Percentiles rank a stretch among this genome's conserved stretches.
Evolutionary conservation across 768 basidiomycete species (phyloP).

Genomic region (Suillus brevipes): DNA sequence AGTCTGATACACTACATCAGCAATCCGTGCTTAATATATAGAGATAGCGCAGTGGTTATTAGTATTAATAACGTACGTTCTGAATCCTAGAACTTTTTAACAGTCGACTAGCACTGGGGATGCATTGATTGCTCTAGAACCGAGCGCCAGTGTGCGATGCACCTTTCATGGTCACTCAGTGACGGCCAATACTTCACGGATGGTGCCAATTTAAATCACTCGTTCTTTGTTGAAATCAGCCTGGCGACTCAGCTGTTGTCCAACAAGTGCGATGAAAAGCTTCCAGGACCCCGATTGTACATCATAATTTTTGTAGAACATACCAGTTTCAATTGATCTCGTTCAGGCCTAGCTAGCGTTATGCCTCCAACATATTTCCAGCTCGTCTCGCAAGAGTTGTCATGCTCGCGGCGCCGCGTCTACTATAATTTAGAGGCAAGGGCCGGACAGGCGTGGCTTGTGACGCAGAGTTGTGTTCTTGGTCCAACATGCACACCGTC

Average conservation of each 20-base stretch:
- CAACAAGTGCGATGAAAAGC: too few relatives aligned
- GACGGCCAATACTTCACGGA: background rate
- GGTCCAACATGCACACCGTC: background rate
- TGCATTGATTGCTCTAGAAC: background rate
- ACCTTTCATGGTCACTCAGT: background rate
- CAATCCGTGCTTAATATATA: background rate
- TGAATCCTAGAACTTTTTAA: background rate
- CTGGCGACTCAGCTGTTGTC: too few relatives aligned
- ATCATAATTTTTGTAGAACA: too few relatives aligned
- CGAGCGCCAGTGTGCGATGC: background rate
- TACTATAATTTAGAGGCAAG: background rate
- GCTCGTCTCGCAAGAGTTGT: background rate
- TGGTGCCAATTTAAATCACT: too few relatives aligned
- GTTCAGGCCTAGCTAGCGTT: background rate
- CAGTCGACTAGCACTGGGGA: background rate
- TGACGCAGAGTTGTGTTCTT: background rate
- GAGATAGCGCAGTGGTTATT: background rate
- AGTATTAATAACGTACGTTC: background rate
- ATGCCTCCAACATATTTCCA: background rate
- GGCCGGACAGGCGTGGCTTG: background rate
- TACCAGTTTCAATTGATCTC: too few relatives aligned
- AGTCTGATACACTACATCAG: background rate
- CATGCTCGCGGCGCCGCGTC: background rate
- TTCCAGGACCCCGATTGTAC: too few relatives aligned
- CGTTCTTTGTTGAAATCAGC: too few relatives aligned